phyloP scores from a whole-genome alignment of 495 filamentous ascomycete genomes.

The Sphaerosporella brunnea region DNA sequence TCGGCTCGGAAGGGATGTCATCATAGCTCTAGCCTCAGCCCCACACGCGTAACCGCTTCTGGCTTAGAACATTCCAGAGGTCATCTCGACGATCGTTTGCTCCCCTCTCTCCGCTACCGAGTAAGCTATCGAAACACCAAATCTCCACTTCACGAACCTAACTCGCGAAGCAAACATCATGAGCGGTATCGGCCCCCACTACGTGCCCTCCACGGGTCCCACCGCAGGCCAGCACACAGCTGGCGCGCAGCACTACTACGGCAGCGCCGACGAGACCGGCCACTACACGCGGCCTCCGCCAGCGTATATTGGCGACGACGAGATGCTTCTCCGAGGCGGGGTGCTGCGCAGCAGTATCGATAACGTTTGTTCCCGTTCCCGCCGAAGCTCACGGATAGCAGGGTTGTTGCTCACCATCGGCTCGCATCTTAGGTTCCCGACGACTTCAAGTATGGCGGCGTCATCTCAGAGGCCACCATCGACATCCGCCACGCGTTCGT shows the following conservation, averaged over 20 bases:
- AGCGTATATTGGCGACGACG: constrained; percentile 49
- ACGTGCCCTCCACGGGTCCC: background rate
- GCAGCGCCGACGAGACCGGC: constrained; percentile 25
- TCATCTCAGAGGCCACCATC: constrained; percentile 77
- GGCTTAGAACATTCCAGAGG: too few relatives aligned
- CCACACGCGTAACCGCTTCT: too few relatives aligned
- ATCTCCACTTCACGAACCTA: too few relatives aligned
- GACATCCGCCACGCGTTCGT: constrained; percentile 97
- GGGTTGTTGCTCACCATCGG: too few relatives aligned
- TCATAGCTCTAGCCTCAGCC: too few relatives aligned
- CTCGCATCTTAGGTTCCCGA: constrained; percentile 72
- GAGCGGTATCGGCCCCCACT: background rate
- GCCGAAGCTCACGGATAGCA: constrained; percentile 18
- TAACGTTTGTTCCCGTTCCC: constrained; percentile 31
- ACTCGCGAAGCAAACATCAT: too few relatives aligned
- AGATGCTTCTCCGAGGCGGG: constrained; percentile 39
- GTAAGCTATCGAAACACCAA: too few relatives aligned
- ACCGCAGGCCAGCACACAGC: background rate
- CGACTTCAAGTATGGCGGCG: constrained; percentile 96
- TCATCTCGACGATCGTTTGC: too few relatives aligned
- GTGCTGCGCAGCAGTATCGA: constrained; percentile 61
- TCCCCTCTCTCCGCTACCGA: too few relatives aligned
- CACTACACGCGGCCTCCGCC: constrained; percentile 72
- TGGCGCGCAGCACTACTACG: constrained; percentile 11
- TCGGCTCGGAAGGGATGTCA: too few relatives aligned